These are phyloP conservation scores for Trichosanthes truncata DNA, from an alignment of 306 rosid genomes.

Conservation along the genomic window DNA sequence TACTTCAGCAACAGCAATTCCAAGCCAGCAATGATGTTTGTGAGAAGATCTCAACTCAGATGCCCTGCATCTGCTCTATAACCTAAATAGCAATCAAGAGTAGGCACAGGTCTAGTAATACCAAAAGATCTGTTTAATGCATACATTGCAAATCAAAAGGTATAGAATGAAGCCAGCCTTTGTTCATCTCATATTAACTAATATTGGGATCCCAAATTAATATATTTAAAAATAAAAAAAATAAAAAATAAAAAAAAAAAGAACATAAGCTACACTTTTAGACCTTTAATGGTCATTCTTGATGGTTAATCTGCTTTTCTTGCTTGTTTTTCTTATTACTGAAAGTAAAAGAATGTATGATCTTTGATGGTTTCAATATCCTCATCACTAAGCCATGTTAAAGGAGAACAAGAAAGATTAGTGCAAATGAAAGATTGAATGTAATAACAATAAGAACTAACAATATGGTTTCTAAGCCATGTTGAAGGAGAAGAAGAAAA, in stretches of 20 bases:
- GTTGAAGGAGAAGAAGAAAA: background rate
- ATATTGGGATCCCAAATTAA: background rate
- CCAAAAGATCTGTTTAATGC: background rate
- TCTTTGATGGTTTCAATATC: background rate
- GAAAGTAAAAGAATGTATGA: background rate
- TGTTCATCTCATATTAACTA: background rate
- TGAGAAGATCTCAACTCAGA: background rate
- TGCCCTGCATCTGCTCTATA: background rate
- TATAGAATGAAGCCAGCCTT: background rate
- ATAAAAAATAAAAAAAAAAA: no score
- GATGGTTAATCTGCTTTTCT: background rate
- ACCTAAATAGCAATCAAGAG: background rate
- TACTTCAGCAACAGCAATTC: background rate
- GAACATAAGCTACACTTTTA: background rate
- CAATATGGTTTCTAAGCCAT: background rate
- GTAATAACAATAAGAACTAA: background rate
- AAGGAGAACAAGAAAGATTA: background rate
- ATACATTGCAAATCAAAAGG: background rate
- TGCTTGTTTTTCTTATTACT: background rate
- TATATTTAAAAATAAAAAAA: no score
- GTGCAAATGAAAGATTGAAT: background rate
- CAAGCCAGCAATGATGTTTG: background rate
- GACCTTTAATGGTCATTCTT: background rate
- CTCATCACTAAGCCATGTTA: background rate
- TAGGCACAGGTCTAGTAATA: background rate